Evolutionary conservation across 305 asterid species (phyloP).

Genomic region (Plantago lanceolata): DNA sequence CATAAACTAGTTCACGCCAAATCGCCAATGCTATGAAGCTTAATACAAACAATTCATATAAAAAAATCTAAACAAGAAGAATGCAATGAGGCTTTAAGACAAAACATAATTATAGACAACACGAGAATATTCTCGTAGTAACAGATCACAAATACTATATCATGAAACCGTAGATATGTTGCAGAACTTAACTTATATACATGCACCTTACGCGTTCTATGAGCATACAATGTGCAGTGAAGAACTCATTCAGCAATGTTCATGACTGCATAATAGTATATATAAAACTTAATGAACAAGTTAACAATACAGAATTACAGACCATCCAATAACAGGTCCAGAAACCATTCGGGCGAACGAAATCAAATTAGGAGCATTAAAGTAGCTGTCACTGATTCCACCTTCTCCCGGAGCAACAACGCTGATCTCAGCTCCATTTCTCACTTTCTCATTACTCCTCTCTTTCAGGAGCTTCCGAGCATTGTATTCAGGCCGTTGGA

Average conservation of each 20-base stretch:
- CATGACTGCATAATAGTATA: neutral
- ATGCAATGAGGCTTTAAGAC: no score
- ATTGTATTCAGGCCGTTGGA: conserved; percentile 30
- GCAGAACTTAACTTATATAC: no score
- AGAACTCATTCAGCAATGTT: neutral
- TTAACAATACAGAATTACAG: conserved; percentile 15
- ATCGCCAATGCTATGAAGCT: no score
- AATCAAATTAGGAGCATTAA: conserved; percentile 73
- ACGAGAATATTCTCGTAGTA: no score
- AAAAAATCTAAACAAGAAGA: no score
- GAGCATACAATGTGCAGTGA: neutral
- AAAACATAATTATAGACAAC: no score
- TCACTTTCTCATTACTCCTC: conserved; percentile 16
- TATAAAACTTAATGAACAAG: neutral
- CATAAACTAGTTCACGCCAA: no score
- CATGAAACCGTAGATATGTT: no score
- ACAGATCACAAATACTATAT: no score
- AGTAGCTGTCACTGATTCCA: conserved; percentile 44
- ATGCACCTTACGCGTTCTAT: no score
- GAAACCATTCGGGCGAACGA: conserved; percentile 74
- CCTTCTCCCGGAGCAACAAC: neutral
- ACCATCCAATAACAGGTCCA: conserved; percentile 95
- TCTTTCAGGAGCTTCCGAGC: conserved; percentile 25
- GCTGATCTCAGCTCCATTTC: conserved; percentile 22
- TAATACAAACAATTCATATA: no score